These are phyloP conservation scores for Pueraria montana DNA, from an alignment of 306 rosid genomes.

Conservation along the genomic window DNA sequence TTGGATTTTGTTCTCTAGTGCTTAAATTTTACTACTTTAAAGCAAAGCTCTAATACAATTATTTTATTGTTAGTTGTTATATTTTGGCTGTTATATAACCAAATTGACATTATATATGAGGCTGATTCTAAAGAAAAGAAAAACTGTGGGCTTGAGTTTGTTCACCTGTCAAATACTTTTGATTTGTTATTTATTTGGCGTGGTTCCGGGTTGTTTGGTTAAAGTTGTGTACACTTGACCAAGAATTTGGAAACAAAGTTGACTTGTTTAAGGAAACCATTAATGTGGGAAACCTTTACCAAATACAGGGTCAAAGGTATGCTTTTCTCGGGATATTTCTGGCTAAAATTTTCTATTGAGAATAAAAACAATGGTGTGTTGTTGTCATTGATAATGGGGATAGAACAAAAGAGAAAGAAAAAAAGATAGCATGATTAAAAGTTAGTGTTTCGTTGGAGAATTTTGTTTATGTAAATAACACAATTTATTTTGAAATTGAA, in stretches of 20 bases:
- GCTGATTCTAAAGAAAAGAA: not conserved
- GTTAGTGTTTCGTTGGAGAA: no score
- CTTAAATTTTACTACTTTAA: not conserved
- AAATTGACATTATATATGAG: not conserved
- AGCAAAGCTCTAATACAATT: not conserved
- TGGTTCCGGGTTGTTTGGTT: not conserved
- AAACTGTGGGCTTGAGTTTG: conserved; percentile 21
- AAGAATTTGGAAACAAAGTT: conserved; percentile 4
- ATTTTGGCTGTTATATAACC: not conserved
- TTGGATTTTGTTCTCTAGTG: conserved; percentile 17
- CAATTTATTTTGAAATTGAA: no score
- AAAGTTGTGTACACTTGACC: not conserved
- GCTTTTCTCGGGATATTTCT: not conserved
- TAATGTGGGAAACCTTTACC: not conserved
- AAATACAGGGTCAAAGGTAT: not conserved
- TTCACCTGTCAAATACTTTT: not conserved
- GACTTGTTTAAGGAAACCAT: not conserved
- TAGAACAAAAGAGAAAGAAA: no score
- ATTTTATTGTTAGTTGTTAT: not conserved
- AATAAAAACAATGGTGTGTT: not conserved
- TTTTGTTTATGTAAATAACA: no score
- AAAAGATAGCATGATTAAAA: no score
- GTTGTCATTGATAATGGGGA: no score
- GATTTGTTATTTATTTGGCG: not conserved
- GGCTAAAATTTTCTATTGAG: not conserved